Evolutionary conservation across 352 stramenopile species (phyloP), one percentile per base, ranked within the genome.

Genomic region (Phytophthora cryptogea): DNA sequence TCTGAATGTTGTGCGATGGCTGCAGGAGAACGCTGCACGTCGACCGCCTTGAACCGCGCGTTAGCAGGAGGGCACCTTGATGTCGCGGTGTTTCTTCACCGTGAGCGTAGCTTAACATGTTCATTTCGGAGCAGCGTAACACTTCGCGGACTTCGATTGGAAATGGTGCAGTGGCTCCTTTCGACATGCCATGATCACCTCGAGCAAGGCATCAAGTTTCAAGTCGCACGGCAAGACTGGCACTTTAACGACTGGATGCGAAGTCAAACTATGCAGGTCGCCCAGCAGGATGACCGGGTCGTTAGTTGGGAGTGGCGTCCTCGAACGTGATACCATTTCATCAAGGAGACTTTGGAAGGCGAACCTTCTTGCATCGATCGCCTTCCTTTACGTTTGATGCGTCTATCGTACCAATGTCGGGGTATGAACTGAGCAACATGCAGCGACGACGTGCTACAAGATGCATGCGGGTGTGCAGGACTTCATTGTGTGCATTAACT

Each of bases 161-260:
- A 63, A 39, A 37, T 63, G 53, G 37, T 58, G 31, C 28, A 58
- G 33, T 80, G 54, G 53, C n/a, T 68, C 11, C 16, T 68, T 7
- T 20, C 23, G 27, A 44, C 5, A 3, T 64, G 46, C 27, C 16
- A 28, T 5, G 17, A 51, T 4, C 53, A 68, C 4, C 28, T 64
- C 13, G 42, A 59, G 6, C 31, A 42, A 10, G 28, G 54, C 11
- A 41, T 59, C 32, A 41, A 50, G 28, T 53, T 68, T 31, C 53
- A 59, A 42, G 27, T 64, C 42, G 17, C 47, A 31, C 54, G 41
- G 39, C 14, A 27, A 13, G 54, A 68, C 54, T 64, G 54, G 54
- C 27, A 55, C 54, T 68, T 63, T 11, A 64, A 64, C 40, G 40
- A 68, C 9, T 59, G 60, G 46, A 59, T 68, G 54, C 54, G 35